Base-by-base conservation (phyloP, 2,329 filamentous ascomycete species). In the Xylaria sp. region DNA sequence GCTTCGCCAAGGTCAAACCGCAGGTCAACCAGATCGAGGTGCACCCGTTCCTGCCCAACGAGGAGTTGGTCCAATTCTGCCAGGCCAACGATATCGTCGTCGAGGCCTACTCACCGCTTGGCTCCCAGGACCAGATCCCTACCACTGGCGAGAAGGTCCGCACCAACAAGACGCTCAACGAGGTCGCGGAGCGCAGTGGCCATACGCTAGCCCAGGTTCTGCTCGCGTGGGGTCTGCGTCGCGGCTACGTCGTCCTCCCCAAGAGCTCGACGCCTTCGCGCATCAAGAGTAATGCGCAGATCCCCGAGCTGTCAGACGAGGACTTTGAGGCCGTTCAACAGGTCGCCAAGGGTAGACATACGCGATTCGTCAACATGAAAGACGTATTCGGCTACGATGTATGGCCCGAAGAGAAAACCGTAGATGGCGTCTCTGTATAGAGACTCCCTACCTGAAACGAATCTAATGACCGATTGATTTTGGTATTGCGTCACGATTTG, bases 341-440 rank as follows among this genome's bases (percentile, higher is more conserved):
- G 70, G 90, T 93, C 8, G 90, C 90, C 0, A 84, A 88, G 78
- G 88, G 89, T 43, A 85, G 91, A 61, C 89, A 92, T 79, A 88
- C 86, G 31, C 88, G 91, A 46, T 93, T 94, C 76, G 91, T 94
- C 68, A 93, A 94, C 82, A 93, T 93, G 91, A 93, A 92, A 85
- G 91, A 92, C 72, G 92, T 90, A 0, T 93, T 93, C 79, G 91
- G 91, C 7, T 92, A 91, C 78, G 85, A 93, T 74, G 86, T 93
- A 59, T 91, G 89, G 89, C 85, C 89, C 0, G 86, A 90, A 76
- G 88, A 90, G 82, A 66, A 59, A 6, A 62, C 41, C 9, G 23
- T 67, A 2, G 28, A 57, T 41, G 64, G 69, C 2, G 49, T 66
- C 20, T 66, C 69, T 2, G 52, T 68, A 46, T 46, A 46, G 15